A percentile compares a stretch with the other conserved stretches of the same genome.
These are phyloP conservation scores for Aulographum hederae DNA, from an alignment of 2,329 filamentous ascomycete genomes.

Conservation along the genomic window DNA sequence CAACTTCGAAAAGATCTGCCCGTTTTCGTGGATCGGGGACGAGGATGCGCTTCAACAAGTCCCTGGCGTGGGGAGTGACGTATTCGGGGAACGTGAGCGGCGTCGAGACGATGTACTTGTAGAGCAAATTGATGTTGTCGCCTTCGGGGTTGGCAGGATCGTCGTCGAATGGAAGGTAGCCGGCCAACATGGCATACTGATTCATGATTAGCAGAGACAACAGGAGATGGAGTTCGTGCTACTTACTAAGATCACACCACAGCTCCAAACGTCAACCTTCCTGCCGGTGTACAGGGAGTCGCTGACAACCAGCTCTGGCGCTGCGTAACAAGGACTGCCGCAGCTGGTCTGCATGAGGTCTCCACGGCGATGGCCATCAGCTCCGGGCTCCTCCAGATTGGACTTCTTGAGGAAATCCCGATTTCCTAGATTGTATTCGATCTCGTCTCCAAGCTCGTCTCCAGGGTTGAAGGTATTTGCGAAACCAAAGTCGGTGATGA, in stretches of 20 bases:
- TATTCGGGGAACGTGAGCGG: slow-evolving; percentile 97
- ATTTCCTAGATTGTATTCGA: slow-evolving; percentile 73
- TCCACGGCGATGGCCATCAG: slow-evolving; percentile 62
- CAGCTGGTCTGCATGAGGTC: slow-evolving; percentile 99
- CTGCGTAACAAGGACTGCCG: slow-evolving; percentile 93
- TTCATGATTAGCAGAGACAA: slow-evolving; percentile 8
- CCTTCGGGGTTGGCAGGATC: slow-evolving; percentile 96
- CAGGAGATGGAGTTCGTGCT: not conserved
- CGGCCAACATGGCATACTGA: slow-evolving; percentile 98
- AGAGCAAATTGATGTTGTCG: slow-evolving; percentile 96
- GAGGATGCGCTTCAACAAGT: slow-evolving; percentile 79
- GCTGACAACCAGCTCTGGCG: slow-evolving; percentile 90
- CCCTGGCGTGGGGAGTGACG: slow-evolving; percentile 87
- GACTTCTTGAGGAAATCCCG: slow-evolving; percentile 74
- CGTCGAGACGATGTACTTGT: slow-evolving; percentile 98
- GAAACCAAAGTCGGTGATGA: slow-evolving; percentile 98
- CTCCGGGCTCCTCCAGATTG: slow-evolving; percentile 63
- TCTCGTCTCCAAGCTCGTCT: slow-evolving; percentile 77
- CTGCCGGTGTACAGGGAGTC: slow-evolving; percentile 93
- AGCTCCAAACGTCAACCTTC: slow-evolving; percentile 99
- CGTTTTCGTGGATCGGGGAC: slow-evolving; percentile 90
- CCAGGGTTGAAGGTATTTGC: slow-evolving; percentile 88
- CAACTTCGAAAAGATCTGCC: slow-evolving; percentile 92
- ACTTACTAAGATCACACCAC: slow-evolving; percentile 89
- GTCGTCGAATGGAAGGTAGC: slow-evolving; percentile 94